Base-by-base conservation (phyloP, 2,329 filamentous ascomycete species). In the Westerdykella ornata region DNA sequence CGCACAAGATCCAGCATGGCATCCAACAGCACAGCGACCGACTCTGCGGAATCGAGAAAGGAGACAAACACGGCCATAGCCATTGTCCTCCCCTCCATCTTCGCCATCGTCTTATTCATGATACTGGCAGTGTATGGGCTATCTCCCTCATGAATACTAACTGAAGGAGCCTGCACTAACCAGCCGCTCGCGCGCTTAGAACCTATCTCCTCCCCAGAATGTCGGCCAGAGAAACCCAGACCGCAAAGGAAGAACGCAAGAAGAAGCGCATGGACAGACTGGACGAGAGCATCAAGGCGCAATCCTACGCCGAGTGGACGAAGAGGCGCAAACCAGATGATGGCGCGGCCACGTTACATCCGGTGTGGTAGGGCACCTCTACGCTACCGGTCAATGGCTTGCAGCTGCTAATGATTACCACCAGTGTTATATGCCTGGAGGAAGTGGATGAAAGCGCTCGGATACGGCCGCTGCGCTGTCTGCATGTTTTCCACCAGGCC, bases 341-440 rank as follows among this genome's bases (percentile, higher is more conserved):
- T 8, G n/a, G 14, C n/a, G 16, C n/a, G 45, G 52, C 37, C 37
- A 53, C 11, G 48, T 52, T 6, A 47, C 45, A 9, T 42, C 38
- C 30, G 38, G 7, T 35, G 12, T 33, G 61, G 60, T 50, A 41
- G 39, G 44, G 17, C 35, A 8, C 26, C 30, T 33, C 8, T 33
- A 9, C 6, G 19, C 20, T n/a, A n/a, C n/a, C 12, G n/a, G 13
- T 18, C 13, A 42, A 42, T 12, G n/a, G 26, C 8, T 18, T 3
- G 15, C 4, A 26, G 8, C 12, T 22, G 31, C 37, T 57, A 28
- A 59, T 30, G 16, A 1, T 37, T 5, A 6, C 1, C 7, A 13
- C 38, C 33, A 67, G 64, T 39, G 57, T 62, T 2, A 66, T 67
- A 31, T 67, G 64, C 39, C 54, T 67, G 5, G 63, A 66, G 4